Percentiles rank a stretch among this genome's conserved stretches.
Conservation (phyloP, 371 early-diverging fungal species). For the Apophysomyces ossiformis region DNA sequence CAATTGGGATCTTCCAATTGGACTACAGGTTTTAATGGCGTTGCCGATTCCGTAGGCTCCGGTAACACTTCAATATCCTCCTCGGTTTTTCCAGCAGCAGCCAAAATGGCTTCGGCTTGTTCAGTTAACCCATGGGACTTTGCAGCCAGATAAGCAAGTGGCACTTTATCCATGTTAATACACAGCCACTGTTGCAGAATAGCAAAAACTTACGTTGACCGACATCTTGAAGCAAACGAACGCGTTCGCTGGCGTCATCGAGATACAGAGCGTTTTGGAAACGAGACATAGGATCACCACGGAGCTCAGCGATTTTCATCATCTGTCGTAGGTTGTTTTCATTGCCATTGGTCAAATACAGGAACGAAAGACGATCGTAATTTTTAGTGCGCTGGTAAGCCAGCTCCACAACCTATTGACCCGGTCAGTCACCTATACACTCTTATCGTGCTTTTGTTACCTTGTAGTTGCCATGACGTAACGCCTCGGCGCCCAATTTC, state of each 20-base stretch:
- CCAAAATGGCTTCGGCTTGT: slow-evolving; percentile 81
- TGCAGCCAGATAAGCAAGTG: slow-evolving; percentile 92
- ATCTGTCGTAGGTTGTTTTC: slow-evolving; percentile 87
- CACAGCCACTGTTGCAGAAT: not conserved
- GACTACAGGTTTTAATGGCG: slow-evolving; percentile 68
- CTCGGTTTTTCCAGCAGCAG: slow-evolving; percentile 66
- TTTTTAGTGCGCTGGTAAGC: slow-evolving; percentile 90
- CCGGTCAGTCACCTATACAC: not conserved
- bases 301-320: slow-evolving; percentile 87
- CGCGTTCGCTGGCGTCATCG: slow-evolving; percentile 88
- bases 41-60: slow-evolving; percentile 49
- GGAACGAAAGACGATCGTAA: slow-evolving; percentile 90
- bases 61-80: slow-evolving; percentile 65
- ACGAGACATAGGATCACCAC: slow-evolving; percentile 82
- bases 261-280: slow-evolving; percentile 90
- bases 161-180: slow-evolving; percentile 42
- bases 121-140: slow-evolving; percentile 86
- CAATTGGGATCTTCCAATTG: slow-evolving; percentile 81
- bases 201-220: slow-evolving; percentile 68
- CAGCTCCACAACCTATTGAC: slow-evolving; percentile 77
- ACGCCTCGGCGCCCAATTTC: slow-evolving; percentile 84
- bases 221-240: slow-evolving; percentile 78
- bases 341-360: slow-evolving; percentile 91
- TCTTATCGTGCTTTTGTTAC: slow-evolving; percentile 27
- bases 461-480: slow-evolving; percentile 88